Evolutionary conservation across 2,329 filamentous ascomycete species (phyloP), one percentile per base, ranked within the genome.

Genomic region (Paraphoma sp.): DNA sequence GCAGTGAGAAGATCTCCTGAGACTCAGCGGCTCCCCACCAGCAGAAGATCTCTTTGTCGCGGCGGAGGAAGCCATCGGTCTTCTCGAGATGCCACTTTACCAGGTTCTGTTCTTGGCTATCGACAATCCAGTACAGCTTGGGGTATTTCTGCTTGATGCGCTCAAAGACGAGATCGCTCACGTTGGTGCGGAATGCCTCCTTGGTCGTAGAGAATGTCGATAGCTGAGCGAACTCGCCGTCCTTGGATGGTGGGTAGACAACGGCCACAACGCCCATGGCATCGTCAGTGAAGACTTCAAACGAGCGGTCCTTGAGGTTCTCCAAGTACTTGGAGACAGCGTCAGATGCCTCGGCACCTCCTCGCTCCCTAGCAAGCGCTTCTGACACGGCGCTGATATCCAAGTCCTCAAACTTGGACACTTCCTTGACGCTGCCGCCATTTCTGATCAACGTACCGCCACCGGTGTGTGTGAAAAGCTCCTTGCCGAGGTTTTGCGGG

Each of bases 71-170:
- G 54, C 95, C 94, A 67, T 97, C 93, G 9, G 94, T 90, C 84
- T 97, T 97, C 79, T 97, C 93, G 67, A 96, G 96, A 83, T 98
- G 97, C 95, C 94, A 98, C 45, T 71, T 70, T 10, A 92, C 93
- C 69, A 98, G 83, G 76, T 98, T 97, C 84, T 98, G 94, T 69
- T 98, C 93, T 66, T 96, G 90, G 72, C 93, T 90, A 81, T 91
- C 94, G 58, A 97, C 94, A n/a, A 93, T 96, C 94, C 93, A 99
- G 62, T 92, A 90, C 63, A 98, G 84, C 80, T 90, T 92, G 53
- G 93, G 88, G 77, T 93, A 90, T 73, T 97, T 94, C 79, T 96
- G 96, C 84, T 94, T 96, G 76, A 98, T 91, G 60, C 91, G 90
- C 62, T 90, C 87, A 77, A 98, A 97, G 55, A 98, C 91, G 72